Evolutionary conservation across 2,329 filamentous ascomycete species (phyloP), one percentile per base, ranked within the genome.

Genomic region (Rasamsonia emersonii): DNA sequence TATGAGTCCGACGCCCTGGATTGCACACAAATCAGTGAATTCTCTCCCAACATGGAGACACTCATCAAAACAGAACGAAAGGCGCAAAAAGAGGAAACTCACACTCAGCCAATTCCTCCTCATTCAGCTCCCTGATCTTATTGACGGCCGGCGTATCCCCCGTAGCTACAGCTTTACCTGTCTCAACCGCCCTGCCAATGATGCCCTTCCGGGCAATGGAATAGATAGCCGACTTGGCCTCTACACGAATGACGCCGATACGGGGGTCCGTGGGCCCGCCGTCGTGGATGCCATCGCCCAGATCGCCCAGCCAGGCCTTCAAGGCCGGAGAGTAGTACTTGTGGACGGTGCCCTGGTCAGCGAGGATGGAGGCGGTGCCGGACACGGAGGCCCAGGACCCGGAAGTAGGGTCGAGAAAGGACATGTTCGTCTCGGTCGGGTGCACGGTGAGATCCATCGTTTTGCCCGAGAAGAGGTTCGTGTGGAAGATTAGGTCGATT

Each of bases 381-480:
- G 82, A 82, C 40, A 93, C 67, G 2, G 83, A 91, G 1, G 86
- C 86, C 86, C 86, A 94, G 57, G 89, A 79, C 45, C 86, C 84
- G 2, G 75, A 74, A n/a, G 46, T 27, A 43, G 61, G 58, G 56
- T 82, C 81, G 45, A 89, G 69, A 68, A 93, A 93, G 28, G 80
- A 75, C 43, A 93, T 71, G 65, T 93, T 93, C n/a, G 47, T 50
- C 64, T 86, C 72, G 45, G 83, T 73, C 0, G 79, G 66, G 57
- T 93, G 79, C 35, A 68, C 66, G 35, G 74, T 68, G 24, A 93
- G 71, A 51, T 93, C 86, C 57, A 85, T 73, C 4, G 84, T 86
- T 70, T 94, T 93, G 62, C 84, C 77, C 7, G 83, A 86, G 56
- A 89, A 82, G 41, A 84, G 86, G 68, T 93, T 93, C 52, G 86